A percentile compares a stretch with the other conserved stretches of the same genome.
Conservation (phyloP, 768 basidiomycete species). For the Lepiota brunneoincarnata region DNA sequence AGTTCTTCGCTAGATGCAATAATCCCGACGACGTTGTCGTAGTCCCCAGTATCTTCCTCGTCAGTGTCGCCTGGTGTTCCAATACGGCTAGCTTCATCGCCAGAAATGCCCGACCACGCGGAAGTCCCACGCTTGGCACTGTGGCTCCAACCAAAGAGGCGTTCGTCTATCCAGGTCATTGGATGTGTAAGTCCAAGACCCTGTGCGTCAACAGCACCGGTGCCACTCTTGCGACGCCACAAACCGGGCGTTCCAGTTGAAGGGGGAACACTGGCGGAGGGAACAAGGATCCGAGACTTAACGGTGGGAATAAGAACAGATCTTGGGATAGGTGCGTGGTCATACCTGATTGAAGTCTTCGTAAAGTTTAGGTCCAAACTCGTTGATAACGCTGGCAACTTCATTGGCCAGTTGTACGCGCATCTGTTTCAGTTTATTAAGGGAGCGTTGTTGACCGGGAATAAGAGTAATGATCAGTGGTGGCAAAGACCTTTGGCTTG, state of each 20-base stretch:
- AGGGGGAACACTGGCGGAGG: conserved; percentile 82
- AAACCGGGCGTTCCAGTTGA: conserved; percentile 72
- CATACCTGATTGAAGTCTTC: conserved; percentile 82
- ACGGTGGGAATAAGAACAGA: conserved; percentile 1
- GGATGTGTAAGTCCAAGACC: conserved; percentile 85
- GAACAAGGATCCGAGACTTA: conserved; percentile 77
- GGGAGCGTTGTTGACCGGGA: conserved; percentile 82
- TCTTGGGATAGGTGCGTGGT: conserved; percentile 13
- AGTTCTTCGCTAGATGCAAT: conserved; percentile 50
- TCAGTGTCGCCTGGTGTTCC: conserved; percentile 77
- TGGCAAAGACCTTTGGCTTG: conserved; percentile 67
- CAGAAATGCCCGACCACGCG: conserved; percentile 69
- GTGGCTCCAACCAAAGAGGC: conserved; percentile 88
- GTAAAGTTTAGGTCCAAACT: conserved; percentile 85
- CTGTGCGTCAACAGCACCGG: conserved; percentile 82
- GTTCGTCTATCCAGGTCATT: conserved; percentile 94
- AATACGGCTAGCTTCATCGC: conserved; percentile 59
- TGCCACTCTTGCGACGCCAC: conserved; percentile 78
- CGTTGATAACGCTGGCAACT: conserved; percentile 78
- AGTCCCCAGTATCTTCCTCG: conserved; percentile 87
- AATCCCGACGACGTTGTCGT: conserved; percentile 81
- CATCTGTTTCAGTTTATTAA: conserved; percentile 73
- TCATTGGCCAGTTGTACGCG: conserved; percentile 79
- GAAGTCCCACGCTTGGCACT: conserved; percentile 78
- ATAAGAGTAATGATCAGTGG: conserved; percentile 85